These are phyloP conservation scores for Xenosphaeropsis pyriputrescens DNA, from an alignment of 2,329 filamentous ascomycete genomes.

Conservation along the genomic window DNA sequence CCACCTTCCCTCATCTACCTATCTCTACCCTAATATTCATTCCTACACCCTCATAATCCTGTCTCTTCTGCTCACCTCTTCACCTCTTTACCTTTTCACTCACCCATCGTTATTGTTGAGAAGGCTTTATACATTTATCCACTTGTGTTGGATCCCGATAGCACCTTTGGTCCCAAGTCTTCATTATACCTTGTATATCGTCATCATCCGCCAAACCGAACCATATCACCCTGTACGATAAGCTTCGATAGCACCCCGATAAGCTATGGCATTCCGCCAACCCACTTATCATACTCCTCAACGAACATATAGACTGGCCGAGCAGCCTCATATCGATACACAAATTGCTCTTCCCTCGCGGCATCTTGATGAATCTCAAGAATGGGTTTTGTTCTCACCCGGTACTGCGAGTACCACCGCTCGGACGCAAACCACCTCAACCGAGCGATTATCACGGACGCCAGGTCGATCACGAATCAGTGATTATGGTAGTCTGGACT, in stretches of 20 bases:
- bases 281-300: slow-evolving; percentile 36
- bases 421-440: slow-evolving; percentile 52
- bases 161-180: background rate
- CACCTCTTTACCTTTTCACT: no score
- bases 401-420: slow-evolving; percentile 51
- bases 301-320: slow-evolving; percentile 26
- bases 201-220: no score
- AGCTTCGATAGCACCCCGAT: background rate
- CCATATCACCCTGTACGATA: background rate
- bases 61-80: background rate
- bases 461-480: slow-evolving; percentile 60
- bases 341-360: slow-evolving; percentile 15
- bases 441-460: slow-evolving; percentile 46
- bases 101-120: background rate
- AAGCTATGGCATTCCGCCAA: slow-evolving; percentile 43
- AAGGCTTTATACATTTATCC: background rate
- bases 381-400: slow-evolving; percentile 94
- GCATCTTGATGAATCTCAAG: slow-evolving; percentile 58
- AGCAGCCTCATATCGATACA: slow-evolving; percentile 19
- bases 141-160: background rate
- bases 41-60: no score
- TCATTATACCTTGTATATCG: background rate
- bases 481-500: slow-evolving; percentile 67
- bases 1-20: no score
- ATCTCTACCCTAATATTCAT: background rate